Evolutionary conservation across 2,329 filamentous ascomycete genomes (phyloP), one percentile per base, ranked within the genome.

Genomic region (Apiospora sp.): DNA sequence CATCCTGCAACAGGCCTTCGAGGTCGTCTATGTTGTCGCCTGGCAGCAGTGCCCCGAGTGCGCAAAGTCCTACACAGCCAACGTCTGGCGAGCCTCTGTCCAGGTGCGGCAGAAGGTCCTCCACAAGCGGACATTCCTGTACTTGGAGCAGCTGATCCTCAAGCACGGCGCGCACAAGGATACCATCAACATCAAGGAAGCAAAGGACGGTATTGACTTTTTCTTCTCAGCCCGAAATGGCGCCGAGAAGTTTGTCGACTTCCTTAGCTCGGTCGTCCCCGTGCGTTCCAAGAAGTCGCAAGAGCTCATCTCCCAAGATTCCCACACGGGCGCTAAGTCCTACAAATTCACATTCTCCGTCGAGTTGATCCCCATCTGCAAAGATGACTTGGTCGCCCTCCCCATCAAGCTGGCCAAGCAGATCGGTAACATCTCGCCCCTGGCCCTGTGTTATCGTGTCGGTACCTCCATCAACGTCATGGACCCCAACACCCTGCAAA

Each of bases 171-270:
- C 96, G 4, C 95, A 98, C 82, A 90, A 91, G 76, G 95, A 99
- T 77, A 96, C 96, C 0, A 95, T 98, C 84, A 99, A 98, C 82
- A 99, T 99, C 85, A 98, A 97, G 82, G 96, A 99, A 84, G 93
- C 94, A 41, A 95, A 95, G 83, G 95, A 98, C 78, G 96, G 96
- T 1, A 92, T 99, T 73, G 96, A 99, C 82, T 99, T 99, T 83
- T 99, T 92, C 87, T 99, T 96, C 80, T 89, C 94, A 0, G 91
- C 93, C 73, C 89, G 94, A 78, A 99, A 98, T 80, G 93, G 97
- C 78, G 96, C 95, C 10, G 94, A 97, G 80, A 95, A 94, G 79
- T 96, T 98, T 81, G 90, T 97, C 74, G 95, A 98, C 83, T 97
- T 98, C 82, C 86, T 98, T 74, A 91, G 91, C 77, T 96, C 94